Base-by-base conservation (phyloP, 805 yeast genomes). In the Vanderwaltozyma yarrowii region DNA sequence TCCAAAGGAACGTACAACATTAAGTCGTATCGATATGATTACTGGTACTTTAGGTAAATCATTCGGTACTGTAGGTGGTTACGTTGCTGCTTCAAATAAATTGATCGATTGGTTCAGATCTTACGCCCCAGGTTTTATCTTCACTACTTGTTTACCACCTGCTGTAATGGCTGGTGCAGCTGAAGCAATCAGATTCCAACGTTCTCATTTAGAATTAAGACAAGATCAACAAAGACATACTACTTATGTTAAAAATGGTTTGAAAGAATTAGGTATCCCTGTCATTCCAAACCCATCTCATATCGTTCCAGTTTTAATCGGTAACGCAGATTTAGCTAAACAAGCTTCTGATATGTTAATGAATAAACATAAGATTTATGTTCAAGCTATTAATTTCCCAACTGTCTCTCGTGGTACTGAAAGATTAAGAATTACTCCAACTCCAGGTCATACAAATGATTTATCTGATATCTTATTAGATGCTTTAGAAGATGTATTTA, bases 11-110 rank as follows among this genome's bases (percentile, higher is more conserved):
- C 35, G 23, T 12, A 31, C 33, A 21, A 46, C 51, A 30, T 74
- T 81, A 84, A 88, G 80, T 61, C 78, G 96, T 59, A 75, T 92
- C 40, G 98, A 92, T 58, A 85, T 92, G 78, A 78, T 92, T 58
- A 89, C 98, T 36, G 98, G 97, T 49, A 92, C 99, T 37, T 72
- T 92, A 49, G 98, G 97, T 62, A 92, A 92, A 64, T 92, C 97
- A 13, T 92, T 78, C 54, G 99, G 97, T 55, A 74, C 87, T 37
- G 96, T 92, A 44, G 99, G 99, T 55, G 99, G 99, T 43, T 92
- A 92, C 60, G 80, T 92, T 47, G 96, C 98, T 39, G 97, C 92
- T 27, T 78, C 80, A 30, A 74, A 79, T 35, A 72, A 70, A 45
- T 70, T 89, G 60, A 74, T 88, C 50, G 99, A 92, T 66, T 89